phyloP scores from a whole-genome alignment of 1,284 basidiomycete species.

The Malassezia globosa region DNA sequence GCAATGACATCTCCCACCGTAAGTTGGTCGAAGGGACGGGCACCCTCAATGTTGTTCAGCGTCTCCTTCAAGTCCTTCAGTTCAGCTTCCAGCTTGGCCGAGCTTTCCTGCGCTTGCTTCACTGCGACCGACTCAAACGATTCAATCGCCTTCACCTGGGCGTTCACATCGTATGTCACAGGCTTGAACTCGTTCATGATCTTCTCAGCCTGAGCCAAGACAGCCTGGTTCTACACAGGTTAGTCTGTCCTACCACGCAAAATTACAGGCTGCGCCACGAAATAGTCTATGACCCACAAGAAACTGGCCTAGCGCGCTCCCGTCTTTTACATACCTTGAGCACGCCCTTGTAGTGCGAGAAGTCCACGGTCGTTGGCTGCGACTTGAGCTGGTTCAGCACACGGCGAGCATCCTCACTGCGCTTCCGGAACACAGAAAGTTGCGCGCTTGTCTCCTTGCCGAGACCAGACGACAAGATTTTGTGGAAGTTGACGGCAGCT shows the following conservation, averaged over 20 bases:
- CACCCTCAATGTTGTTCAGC: constrained; percentile 91
- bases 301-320: neutral
- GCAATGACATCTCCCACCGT: constrained; percentile 82
- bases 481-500: constrained; percentile 36
- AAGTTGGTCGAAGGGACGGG: constrained; percentile 92
- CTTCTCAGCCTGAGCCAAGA: constrained; percentile 88
- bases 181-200: constrained; percentile 81
- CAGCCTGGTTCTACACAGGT: constrained; percentile 66
- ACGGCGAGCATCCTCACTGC: constrained; percentile 76
- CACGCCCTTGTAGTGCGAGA: constrained; percentile 77
- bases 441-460: constrained; percentile 49
- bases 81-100: constrained; percentile 81
- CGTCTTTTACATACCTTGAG: constrained; percentile 49
- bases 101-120: constrained; percentile 78
- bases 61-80: constrained; percentile 84
- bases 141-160: constrained; percentile 90
- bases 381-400: constrained; percentile 59
- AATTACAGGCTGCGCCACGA: too few relatives aligned
- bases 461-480: constrained; percentile 39
- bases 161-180: constrained; percentile 81
- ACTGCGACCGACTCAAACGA: constrained; percentile 93
- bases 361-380: constrained; percentile 69
- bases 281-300: too few relatives aligned
- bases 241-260: neutral
- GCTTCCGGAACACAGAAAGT: constrained; percentile 91